Conservation (phyloP, 2,329 filamentous ascomycete genomes). For the Chrysoporthe puriensis region DNA sequence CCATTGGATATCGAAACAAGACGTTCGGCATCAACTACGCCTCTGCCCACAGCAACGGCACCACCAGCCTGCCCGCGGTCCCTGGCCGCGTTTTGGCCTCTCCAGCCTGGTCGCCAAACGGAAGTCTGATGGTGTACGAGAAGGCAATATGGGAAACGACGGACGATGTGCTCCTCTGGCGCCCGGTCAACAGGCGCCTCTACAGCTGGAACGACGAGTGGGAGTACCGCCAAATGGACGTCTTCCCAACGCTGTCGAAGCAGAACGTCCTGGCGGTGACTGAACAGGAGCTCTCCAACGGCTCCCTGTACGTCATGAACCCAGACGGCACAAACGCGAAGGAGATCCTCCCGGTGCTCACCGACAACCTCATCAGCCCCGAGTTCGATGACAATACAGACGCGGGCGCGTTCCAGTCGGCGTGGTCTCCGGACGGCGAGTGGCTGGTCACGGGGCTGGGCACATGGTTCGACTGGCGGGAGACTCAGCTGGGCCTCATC, state of each 20-base stretch:
- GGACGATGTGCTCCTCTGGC: slow-evolving; percentile 27
- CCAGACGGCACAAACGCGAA: slow-evolving; percentile 33
- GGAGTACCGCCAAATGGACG: slow-evolving; percentile 48
- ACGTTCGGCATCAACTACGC: slow-evolving; percentile 37
- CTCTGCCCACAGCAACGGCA: slow-evolving; percentile 18
- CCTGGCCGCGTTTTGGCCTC: slow-evolving; percentile 12
- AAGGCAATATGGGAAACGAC: slow-evolving; percentile 31
- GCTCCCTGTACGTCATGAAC: slow-evolving; percentile 40
- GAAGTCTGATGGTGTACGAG: slow-evolving; percentile 32
- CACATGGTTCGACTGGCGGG: slow-evolving; percentile 43
- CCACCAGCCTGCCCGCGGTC: slow-evolving; percentile 11
- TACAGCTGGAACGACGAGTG: slow-evolving; percentile 45
- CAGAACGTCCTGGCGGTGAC: slow-evolving; percentile 39
- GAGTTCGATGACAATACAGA: slow-evolving; percentile 23
- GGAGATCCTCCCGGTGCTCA: background rate
- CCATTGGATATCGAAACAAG: slow-evolving; percentile 36
- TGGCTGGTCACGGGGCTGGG: slow-evolving; percentile 45
- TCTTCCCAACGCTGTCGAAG: slow-evolving; percentile 41
- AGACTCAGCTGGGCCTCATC: slow-evolving; percentile 27
- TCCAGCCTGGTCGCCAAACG: slow-evolving; percentile 42
- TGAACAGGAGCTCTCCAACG: slow-evolving; percentile 45
- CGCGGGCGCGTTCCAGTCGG: slow-evolving; percentile 44
- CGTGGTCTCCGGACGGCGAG: slow-evolving; percentile 42
- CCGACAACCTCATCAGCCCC: slow-evolving; percentile 26
- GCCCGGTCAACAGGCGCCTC: slow-evolving; percentile 40